Percentiles rank a stretch among this genome's conserved stretches.
Conservation (phyloP, 257 asterid genomes). For the Solanum raphanifolium region DNA sequence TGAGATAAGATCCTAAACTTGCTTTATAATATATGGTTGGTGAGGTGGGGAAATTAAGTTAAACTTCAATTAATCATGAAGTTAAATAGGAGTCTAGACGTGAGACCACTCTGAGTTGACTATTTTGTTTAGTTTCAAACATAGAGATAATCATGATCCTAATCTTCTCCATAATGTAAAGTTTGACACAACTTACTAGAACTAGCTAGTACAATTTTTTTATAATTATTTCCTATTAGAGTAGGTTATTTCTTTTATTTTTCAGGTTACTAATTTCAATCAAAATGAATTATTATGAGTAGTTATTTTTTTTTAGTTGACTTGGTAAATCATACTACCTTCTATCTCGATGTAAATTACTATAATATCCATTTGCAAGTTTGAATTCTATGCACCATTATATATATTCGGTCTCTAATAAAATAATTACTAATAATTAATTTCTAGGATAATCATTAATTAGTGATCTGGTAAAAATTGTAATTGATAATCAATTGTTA, state of each 20-base stretch:
- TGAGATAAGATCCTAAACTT: neutral
- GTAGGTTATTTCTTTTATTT: neutral
- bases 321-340: no score
- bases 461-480: neutral
- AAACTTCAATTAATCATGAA: conserved; percentile 26
- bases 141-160: conserved; percentile 36
- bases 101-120: conserved; percentile 21
- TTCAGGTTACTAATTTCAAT: neutral
- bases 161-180: conserved; percentile 32
- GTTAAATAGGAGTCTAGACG: neutral
- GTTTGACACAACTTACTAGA: conserved; percentile 2
- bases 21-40: conserved; percentile 21
- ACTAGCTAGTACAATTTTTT: neutral
- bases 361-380: no score
- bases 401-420: neutral
- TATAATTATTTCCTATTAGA: neutral
- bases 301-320: neutral
- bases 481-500: neutral
- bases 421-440: neutral
- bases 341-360: no score
- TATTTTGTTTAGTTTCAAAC: conserved; percentile 11
- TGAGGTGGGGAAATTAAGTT: conserved; percentile 34
- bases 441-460: neutral
- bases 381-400: no score
- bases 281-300: neutral